These are phyloP conservation scores for Metschnikowia dekortorum DNA, from an alignment of 805 yeast genomes.

Conservation along the genomic window DNA sequence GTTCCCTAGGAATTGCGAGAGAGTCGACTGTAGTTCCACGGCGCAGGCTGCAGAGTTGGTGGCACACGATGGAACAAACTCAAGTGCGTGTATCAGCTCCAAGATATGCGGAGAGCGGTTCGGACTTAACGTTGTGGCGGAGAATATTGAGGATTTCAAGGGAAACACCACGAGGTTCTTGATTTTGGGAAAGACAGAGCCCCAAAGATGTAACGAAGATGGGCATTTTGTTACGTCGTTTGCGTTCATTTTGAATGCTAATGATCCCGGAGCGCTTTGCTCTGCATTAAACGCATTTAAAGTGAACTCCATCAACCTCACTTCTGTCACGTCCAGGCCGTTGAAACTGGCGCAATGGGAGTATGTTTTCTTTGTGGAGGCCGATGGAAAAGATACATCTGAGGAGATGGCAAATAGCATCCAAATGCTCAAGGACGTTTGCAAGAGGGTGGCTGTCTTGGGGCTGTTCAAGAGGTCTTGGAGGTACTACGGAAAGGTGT, in stretches of 20 bases:
- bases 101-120: constrained; percentile 14
- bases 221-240: constrained; percentile 44
- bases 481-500: constrained; percentile 23
- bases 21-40: constrained; percentile 72
- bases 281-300: constrained; percentile 58
- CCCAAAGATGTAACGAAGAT: not conserved
- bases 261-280: constrained; percentile 72
- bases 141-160: constrained; percentile 62
- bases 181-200: constrained; percentile 22
- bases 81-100: constrained; percentile 38
- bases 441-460: constrained; percentile 51
- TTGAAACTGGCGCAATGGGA: constrained; percentile 67
- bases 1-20: constrained; percentile 35
- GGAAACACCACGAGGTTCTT: constrained; percentile 86
- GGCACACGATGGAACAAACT: constrained; percentile 24
- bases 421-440: constrained; percentile 37
- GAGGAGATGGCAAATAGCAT: constrained; percentile 34
- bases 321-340: constrained; percentile 76
- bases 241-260: constrained; percentile 59
- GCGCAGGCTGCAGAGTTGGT: constrained; percentile 78
- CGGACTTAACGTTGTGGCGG: constrained; percentile 8
- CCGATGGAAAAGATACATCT: constrained; percentile 38
- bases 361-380: constrained; percentile 77
- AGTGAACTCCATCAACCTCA: constrained; percentile 54
- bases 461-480: constrained; percentile 53